Base-by-base conservation (phyloP, 129 eudicot species). In the Artemisia annua region DNA sequence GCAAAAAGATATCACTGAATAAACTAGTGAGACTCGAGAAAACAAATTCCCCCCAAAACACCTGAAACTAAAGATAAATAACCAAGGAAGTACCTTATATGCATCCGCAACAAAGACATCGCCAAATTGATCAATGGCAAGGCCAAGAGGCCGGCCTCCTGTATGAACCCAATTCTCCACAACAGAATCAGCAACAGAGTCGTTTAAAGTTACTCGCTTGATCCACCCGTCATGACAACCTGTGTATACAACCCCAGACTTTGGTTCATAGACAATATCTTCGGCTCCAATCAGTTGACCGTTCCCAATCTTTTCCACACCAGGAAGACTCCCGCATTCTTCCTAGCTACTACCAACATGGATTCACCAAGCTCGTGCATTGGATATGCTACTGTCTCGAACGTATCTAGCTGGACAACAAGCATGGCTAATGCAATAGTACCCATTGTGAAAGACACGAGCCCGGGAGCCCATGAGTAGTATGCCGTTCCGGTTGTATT, bases 221-320 rank as follows among this genome's bases (percentile, higher is more conserved):
- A 92, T 44, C 98, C 98, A 92, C 72, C 98, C 98, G 69, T 89
- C 96, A 1, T 1, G 71, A 44, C 95, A 85, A 1, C 92, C 95
- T 0, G 98, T 87, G 70, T 87, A 89, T 2, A 87, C 26, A 15
- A 82, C 46, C 15, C 86, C 73, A 2, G 82, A 77, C 22, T 63
- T 68, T 1, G 84, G 79, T 10, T 92, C 95, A 68, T 69, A 92
- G 0, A 80, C 81, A 1, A 92, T 28, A 62, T 92, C 96, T 68
- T 92, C 96, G 8, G 96, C 83, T 14, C 82, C 88, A 69, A 67
- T 13, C 67, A 87, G 19, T 73, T 71, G 70, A 9, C 96, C 96
- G 3, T 5, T 54, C 50, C 95, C 95, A 11, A 92, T 78, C 28
- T 70, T 80, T 13, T 89, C 88, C 13, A 87, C 48, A 9, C 87